Percentiles rank a stretch among this genome's conserved stretches.
Conservation (phyloP, 129 eudicot genomes). For the Deinandra increscens region DNA sequence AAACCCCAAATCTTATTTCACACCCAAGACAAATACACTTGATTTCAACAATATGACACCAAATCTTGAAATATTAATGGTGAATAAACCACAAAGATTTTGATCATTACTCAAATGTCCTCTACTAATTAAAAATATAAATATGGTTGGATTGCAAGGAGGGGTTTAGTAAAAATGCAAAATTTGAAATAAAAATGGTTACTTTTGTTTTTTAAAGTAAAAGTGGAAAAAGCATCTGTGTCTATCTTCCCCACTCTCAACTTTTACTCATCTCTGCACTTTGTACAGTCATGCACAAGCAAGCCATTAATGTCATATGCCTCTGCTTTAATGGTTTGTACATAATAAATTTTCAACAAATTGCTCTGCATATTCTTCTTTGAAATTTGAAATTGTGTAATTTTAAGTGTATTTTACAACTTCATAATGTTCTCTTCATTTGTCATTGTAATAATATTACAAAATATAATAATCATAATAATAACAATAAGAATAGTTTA, state of each 20-base stretch:
- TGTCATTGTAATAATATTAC: no score
- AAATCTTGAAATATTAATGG: neutral
- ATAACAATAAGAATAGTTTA: neutral
- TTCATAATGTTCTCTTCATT: no score
- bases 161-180: neutral
- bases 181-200: constrained; percentile 20
- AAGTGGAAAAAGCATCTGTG: constrained; percentile 43
- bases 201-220: constrained; percentile 31
- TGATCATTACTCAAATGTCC: constrained; percentile 8
- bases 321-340: constrained; percentile 25
- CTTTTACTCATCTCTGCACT: constrained; percentile 34
- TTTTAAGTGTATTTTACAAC: no score
- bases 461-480: no score
- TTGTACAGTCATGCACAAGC: constrained; percentile 40
- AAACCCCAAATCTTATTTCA: no score
- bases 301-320: constrained; percentile 20
- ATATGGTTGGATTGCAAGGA: no score
- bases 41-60: constrained; percentile 26
- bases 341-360: constrained; percentile 14
- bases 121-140: neutral
- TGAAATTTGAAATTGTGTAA: neutral
- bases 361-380: neutral
- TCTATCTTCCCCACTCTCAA: constrained; percentile 7
- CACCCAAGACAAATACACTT: constrained; percentile 23
- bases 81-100: constrained; percentile 1